phyloP scores from a whole-genome alignment of 208 protist species.

The Acanthamoeba triangularis region DNA sequence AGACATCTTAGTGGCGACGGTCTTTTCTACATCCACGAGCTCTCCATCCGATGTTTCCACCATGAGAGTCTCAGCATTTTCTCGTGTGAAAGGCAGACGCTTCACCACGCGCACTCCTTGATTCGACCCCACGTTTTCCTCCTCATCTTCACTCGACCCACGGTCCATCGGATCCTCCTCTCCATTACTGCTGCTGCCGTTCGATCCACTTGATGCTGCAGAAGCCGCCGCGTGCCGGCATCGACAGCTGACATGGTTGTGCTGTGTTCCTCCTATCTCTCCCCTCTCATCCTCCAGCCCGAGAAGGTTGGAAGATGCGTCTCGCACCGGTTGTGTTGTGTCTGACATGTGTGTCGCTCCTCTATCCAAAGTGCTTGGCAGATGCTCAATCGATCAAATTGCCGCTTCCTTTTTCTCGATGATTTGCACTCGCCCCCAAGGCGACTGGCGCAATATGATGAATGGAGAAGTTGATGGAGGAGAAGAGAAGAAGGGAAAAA shows the following conservation, averaged over 20 bases:
- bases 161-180: not conserved
- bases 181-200: not conserved
- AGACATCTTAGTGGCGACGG: constrained; percentile 13
- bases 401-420: too few species aligned
- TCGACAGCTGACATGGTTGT: not conserved
- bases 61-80: constrained; percentile 18
- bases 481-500: not conserved
- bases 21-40: constrained; percentile 64
- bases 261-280: not conserved
- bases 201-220: not conserved
- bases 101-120: not conserved
- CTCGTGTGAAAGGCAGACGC: constrained; percentile 34
- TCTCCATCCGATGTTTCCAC: constrained; percentile 63
- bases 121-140: not conserved
- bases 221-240: not conserved
- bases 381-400: not conserved
- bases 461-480: not conserved
- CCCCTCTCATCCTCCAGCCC: not conserved
- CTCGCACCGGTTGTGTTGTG: not conserved
- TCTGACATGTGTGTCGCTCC: not conserved
- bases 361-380: too few species aligned
- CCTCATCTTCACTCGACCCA: not conserved
- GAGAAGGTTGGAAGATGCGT: not conserved
- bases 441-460: not conserved
- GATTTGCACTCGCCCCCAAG: too few species aligned